Evolutionary conservation across 2,329 filamentous ascomycete species (phyloP), one percentile per base, ranked within the genome.

Genomic region (Curvularia eragrostidis): DNA sequence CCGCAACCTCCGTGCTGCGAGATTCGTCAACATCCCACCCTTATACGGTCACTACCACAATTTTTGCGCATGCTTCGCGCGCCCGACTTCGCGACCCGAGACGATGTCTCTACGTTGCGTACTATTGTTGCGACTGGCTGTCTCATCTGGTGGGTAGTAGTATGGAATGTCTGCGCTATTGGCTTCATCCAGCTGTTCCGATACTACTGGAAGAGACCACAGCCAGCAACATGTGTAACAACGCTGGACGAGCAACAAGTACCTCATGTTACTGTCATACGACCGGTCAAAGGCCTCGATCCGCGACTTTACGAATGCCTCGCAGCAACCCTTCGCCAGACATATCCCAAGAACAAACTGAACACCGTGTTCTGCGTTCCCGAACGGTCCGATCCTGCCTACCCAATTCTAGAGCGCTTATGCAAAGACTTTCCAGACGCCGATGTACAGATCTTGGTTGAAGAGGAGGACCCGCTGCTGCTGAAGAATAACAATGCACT

Each of bases 201-300:
- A 53, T 79, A 85, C 67, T 87, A 84, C 68, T 82, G 81, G 23
- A 74, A 67, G 52, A 75, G 71, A 41, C 83, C 81, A 47, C 70
- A 70, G 43, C 77, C 72, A 43, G 80, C 83, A 19, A 63, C 72
- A 55, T 81, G 72, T 76, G 72, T 78, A 19, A 73, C 74, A 1
- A 58, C 58, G 55, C 62, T 77, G 15, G 67, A 76, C 7, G 63
- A 68, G 52, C 62, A 68, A 26, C 79, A 87, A 38, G 82, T 92
- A 3, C 94, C 93, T 15, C 88, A 91, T 79, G 84, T 99, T 69
- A 98, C 95, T 30, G 85, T 97, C 59, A 93, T 99, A 66, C 90
- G 95, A 2, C 96, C 95, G 0, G 89, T 97, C 64, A 98, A 97
- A 78, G 95, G 93, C 59, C 83, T 96, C 54, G 95, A 98, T 75